A percentile compares a stretch with the other conserved stretches of the same genome.
phyloP scores from a whole-genome alignment of 352 stramenopile genomes.

The Globisporangium carolinianum region DNA sequence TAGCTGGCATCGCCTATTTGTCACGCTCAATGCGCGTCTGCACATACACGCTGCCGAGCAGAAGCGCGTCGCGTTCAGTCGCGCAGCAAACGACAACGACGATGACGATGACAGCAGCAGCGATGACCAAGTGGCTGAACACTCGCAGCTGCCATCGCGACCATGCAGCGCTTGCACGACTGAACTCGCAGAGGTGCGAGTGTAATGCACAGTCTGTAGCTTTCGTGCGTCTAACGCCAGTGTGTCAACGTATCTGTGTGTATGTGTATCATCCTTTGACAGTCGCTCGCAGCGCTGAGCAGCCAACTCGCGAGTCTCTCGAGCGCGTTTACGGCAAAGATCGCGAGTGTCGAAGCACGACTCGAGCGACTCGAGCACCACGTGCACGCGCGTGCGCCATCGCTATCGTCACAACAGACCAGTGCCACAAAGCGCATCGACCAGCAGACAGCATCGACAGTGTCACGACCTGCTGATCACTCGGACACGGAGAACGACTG shows the following conservation, averaged over 20 bases:
- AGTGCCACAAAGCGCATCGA: too few relatives aligned
- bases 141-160: neutral
- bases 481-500: too few relatives aligned
- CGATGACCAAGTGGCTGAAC: neutral
- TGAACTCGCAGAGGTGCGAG: constrained; percentile 4
- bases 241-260: too few relatives aligned
- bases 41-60: too few relatives aligned
- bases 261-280: neutral
- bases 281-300: constrained; percentile 20
- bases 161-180: too few relatives aligned
- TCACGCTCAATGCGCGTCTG: too few relatives aligned
- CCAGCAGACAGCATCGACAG: constrained; percentile 12
- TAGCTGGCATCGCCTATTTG: too few relatives aligned
- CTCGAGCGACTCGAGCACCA: constrained; percentile 25
- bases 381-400: constrained; percentile 16
- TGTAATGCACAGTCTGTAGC: neutral
- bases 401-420: neutral
- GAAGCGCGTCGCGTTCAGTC: too few relatives aligned
- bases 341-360: constrained; percentile 28
- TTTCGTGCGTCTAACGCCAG: neutral
- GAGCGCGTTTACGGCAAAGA: constrained; percentile 23
- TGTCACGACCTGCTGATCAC: too few relatives aligned
- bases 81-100: neutral
- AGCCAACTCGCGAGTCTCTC: constrained; percentile 27
- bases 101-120: neutral